These are phyloP conservation scores for Tetrahymena elliotti DNA, from an alignment of 73 alveolate genomes.

Conservation along the genomic window DNA sequence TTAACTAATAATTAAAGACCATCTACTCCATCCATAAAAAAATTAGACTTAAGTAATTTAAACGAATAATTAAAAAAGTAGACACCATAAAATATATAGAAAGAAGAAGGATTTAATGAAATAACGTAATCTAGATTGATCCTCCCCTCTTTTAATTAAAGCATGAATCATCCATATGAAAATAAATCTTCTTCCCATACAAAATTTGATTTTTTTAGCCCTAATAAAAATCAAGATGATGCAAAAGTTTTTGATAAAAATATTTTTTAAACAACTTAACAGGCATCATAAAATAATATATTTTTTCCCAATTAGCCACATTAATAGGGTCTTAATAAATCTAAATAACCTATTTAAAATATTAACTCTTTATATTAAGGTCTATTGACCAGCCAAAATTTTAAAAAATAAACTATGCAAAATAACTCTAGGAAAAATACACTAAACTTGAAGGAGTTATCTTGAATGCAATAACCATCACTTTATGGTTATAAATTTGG, in stretches of 20 bases:
- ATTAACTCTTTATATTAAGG: not conserved
- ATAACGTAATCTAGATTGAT: not conserved
- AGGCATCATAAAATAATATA: not conserved
- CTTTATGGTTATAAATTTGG: too few species aligned
- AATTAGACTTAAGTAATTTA: not conserved
- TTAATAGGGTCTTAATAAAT: not conserved
- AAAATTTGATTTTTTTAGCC: not conserved
- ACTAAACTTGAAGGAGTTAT: not conserved
- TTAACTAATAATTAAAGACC: not conserved
- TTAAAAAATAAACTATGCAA: not conserved
- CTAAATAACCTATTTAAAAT: not conserved
- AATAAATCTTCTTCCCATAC: not conserved
- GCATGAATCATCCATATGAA: not conserved
- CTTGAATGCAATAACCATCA: not conserved
- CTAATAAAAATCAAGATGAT: not conserved
- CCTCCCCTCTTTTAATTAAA: not conserved
- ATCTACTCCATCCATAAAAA: not conserved
- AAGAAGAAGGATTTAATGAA: not conserved
- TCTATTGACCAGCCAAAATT: not conserved
- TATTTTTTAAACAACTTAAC: not conserved
- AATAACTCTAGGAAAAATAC: not conserved
- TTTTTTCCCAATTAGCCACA: not conserved
- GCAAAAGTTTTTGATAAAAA: not conserved
- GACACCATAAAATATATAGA: not conserved
- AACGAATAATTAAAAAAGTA: not conserved